Base-by-base conservation (phyloP, 495 filamentous ascomycete species). In the Aspergillus taichungensis region DNA sequence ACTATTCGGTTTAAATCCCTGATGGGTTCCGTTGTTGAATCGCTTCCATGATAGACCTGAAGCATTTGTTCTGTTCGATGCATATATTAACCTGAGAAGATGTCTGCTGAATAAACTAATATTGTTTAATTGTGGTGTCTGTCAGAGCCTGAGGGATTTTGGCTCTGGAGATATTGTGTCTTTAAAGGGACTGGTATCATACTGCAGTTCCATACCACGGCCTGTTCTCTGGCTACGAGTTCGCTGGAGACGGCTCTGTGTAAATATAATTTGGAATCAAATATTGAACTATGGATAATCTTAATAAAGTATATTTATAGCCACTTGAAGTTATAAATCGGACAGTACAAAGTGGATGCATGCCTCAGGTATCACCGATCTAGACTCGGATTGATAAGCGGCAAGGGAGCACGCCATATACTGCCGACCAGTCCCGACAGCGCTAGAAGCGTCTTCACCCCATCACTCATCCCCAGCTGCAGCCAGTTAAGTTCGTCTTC, bases 311-410 rank as follows among this genome's bases (percentile, higher is more conserved):
- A 24, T 24, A 24, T 24, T 4, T 4, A 24, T 24, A 24, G 18
- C 18, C 18, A 24, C 18, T 24, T n/a, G n/a, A n/a, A n/a, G n/a
- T n/a, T n/a, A n/a, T n/a, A n/a, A n/a, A n/a, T n/a, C n/a, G n/a
- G n/a, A n/a, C n/a, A n/a, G n/a, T n/a, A 24, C 18, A 24, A 24
- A 24, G 18, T 24, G 4, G 1, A 24, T 40, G 29, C 0, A 1
- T 51, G 48, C 47, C 48, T 55, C 29, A 53, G 49, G 46, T 47
- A 42, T 12, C 24, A 27, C 28, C 11, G 8, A 40, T 56, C 56
- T 53, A 60, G 56, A 56, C 56, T 24, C 39, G 43, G 46, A 52
- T 59, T 59, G 42, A 49, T 60, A 60, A 60, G 56, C 56, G 39
- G 30, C 13, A 40, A 10, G 31, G 33, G 40, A 60, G 52, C 56